These are phyloP conservation scores for Lepidium didymum DNA, from an alignment of 345 rosid species.

Conservation along the genomic window DNA sequence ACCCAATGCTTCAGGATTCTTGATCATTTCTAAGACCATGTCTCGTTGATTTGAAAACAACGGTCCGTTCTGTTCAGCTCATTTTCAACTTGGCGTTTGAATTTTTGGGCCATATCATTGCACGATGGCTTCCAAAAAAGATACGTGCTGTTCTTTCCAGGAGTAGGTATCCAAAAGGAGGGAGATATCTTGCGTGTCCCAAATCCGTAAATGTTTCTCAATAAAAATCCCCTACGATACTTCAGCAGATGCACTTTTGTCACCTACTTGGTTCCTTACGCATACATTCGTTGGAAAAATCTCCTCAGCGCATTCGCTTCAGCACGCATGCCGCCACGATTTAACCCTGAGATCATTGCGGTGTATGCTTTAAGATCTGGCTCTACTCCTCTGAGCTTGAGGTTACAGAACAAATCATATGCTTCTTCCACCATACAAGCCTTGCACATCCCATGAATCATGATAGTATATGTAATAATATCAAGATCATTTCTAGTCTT, in stretches of 20 bases:
- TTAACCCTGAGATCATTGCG: conserved; percentile 18
- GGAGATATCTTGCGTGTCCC: conserved; percentile 44
- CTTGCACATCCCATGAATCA: conserved; percentile 35
- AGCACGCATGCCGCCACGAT: background rate
- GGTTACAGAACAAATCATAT: conserved; percentile 13
- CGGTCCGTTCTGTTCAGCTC: conserved; percentile 39
- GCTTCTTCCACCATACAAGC: conserved; percentile 29
- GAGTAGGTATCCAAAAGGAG: conserved; percentile 59
- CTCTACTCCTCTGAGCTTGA: background rate
- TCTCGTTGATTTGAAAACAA: conserved; percentile 32
- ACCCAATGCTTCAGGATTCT: conserved; percentile 39
- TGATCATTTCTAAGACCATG: conserved; percentile 35
- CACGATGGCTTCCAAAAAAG: conserved; percentile 25
- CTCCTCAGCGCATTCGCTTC: conserved; percentile 10
- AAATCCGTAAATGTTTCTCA: conserved; percentile 33
- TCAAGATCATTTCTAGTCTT: conserved; percentile 21
- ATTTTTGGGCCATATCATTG: conserved; percentile 40
- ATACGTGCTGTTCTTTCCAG: conserved; percentile 47
- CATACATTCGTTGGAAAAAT: background rate
- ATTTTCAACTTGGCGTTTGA: conserved; percentile 34
- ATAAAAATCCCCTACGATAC: conserved; percentile 29
- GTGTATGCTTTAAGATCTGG: conserved; percentile 7
- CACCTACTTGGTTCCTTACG: background rate
- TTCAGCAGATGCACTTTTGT: background rate
- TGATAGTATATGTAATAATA: conserved; percentile 23